Percentiles rank a stretch among this genome's conserved stretches.
phyloP scores from a whole-genome alignment of 345 rosid genomes.

The Litchi chinensis region DNA sequence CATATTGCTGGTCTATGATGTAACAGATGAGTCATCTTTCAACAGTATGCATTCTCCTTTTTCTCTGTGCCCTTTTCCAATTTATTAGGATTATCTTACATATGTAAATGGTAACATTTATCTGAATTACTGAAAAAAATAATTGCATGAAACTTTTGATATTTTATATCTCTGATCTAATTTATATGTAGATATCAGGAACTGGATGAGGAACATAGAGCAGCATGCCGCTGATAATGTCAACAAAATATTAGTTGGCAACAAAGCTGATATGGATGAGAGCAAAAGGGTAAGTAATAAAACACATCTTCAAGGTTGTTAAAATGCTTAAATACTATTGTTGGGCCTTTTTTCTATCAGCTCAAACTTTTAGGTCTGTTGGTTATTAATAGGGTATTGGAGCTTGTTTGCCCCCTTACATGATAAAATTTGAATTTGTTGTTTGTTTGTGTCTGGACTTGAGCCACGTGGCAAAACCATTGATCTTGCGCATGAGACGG shows the following conservation, averaged over 20 bases:
- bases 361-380: too few species aligned
- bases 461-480: too few species aligned
- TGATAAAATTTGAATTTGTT: too few species aligned
- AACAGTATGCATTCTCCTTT: slow-evolving; percentile 54
- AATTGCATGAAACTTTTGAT: background rate
- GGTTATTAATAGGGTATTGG: too few species aligned
- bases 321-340: too few species aligned
- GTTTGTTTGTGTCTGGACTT: too few species aligned
- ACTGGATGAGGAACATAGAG: slow-evolving; percentile 70
- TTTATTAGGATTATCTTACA: background rate
- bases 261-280: slow-evolving; percentile 75
- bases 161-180: slow-evolving; percentile 10
- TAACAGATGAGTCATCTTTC: slow-evolving; percentile 90
- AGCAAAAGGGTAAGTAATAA: slow-evolving; percentile 57
- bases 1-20: slow-evolving; percentile 87
- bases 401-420: too few species aligned
- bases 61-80: background rate
- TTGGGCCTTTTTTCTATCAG: too few species aligned
- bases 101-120: background rate
- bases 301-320: background rate
- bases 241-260: slow-evolving; percentile 64
- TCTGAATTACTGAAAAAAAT: background rate
- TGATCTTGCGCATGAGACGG: too few species aligned
- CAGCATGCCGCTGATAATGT: slow-evolving; percentile 69
- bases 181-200: slow-evolving; percentile 49